Percentiles rank a stretch among this genome's conserved stretches.
Conservation (phyloP, 2,329 filamentous ascomycete genomes). For the Westerdykella sp. region DNA sequence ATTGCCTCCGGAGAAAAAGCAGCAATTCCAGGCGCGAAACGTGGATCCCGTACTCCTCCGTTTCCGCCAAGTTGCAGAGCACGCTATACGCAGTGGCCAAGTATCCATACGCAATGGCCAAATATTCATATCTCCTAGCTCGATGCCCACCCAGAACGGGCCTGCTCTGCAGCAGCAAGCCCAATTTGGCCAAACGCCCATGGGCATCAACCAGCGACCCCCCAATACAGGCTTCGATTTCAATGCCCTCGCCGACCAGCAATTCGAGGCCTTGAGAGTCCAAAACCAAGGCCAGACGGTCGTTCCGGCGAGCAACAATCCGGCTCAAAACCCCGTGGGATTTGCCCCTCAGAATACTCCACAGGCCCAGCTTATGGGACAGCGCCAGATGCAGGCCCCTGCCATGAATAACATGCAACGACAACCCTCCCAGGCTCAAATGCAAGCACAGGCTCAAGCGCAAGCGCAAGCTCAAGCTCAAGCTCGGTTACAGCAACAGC, state of each 20-base stretch:
- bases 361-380: conserved; percentile 23
- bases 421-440: conserved; percentile 22
- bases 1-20: conserved; percentile 43
- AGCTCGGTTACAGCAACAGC: conserved; percentile 37
- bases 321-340: conserved; percentile 35
- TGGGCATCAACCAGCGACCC: conserved; percentile 25
- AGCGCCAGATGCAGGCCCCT: conserved; percentile 21
- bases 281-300: conserved; percentile 57
- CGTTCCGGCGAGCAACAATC: conserved; percentile 58
- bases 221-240: conserved; percentile 40
- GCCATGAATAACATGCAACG: conserved; percentile 14
- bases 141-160: conserved; percentile 10
- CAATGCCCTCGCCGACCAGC: conserved; percentile 54
- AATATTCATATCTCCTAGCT: conserved; percentile 1
- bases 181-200: conserved; percentile 23
- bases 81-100: conserved; percentile 15
- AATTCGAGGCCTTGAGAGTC: conserved; percentile 55
- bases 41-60: conserved; percentile 48
- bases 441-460: conserved; percentile 27
- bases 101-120: conserved; percentile 4
- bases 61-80: conserved; percentile 46
- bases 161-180: conserved; percentile 33
- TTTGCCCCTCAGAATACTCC: conserved; percentile 22
- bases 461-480: conserved; percentile 19
- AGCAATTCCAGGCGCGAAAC: conserved; percentile 40